Percentiles rank a stretch among this genome's conserved stretches.
Evolutionary conservation across 2,329 filamentous ascomycete genomes (phyloP).

Genomic region (Didymella keratinophila): DNA sequence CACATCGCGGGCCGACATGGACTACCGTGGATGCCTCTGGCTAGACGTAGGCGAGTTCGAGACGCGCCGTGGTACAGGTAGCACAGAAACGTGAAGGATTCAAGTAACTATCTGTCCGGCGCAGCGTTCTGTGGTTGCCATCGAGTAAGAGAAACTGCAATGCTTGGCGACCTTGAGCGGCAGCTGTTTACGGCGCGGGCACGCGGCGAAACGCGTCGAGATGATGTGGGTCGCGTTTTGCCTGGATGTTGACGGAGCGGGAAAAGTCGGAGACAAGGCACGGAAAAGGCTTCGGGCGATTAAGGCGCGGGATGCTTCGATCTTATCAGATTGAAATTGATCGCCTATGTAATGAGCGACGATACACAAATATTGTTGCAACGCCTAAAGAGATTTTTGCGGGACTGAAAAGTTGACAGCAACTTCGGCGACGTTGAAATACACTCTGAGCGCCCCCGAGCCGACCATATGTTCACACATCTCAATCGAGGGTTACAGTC

Average conservation of each 20-base stretch:
- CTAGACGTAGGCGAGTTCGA: background rate
- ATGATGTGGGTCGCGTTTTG: conserved; percentile 4
- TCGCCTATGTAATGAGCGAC: background rate
- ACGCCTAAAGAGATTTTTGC: too few species aligned
- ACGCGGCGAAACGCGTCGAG: conserved; percentile 16
- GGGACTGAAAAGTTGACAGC: too few species aligned
- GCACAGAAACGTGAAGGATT: conserved; percentile 19
- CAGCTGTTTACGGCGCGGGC: background rate
- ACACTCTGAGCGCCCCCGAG: too few species aligned
- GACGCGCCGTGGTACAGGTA: background rate
- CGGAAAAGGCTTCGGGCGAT: background rate
- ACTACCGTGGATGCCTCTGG: background rate
- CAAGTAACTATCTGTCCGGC: conserved; percentile 22
- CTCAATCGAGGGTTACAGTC: background rate
- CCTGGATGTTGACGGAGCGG: conserved; percentile 3
- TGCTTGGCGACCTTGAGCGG: background rate
- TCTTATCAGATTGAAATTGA: conserved; percentile 5
- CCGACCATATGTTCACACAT: too few species aligned
- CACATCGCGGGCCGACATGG: conserved; percentile 6
- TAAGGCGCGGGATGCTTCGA: background rate
- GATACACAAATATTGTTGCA: too few species aligned
- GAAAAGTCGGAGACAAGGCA: background rate
- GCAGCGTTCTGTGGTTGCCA: background rate
- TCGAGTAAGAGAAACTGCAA: conserved; percentile 20
- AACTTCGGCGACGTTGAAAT: too few species aligned